Evolutionary conservation across 768 basidiomycete genomes (phyloP).

Genomic region (Pholiota microspora): DNA sequence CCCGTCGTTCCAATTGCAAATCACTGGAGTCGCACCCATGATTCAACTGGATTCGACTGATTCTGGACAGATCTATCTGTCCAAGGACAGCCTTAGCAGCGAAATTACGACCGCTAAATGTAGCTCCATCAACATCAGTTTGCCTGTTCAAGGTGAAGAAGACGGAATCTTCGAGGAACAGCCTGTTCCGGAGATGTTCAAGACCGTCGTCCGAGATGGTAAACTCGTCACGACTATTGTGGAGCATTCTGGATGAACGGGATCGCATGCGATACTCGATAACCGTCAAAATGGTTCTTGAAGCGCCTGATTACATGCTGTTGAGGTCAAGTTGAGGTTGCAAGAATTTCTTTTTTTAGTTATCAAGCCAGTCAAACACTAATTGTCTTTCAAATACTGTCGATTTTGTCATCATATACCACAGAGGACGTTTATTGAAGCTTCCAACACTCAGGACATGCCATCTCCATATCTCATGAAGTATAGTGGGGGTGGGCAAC

Average conservation of each 20-base stretch:
- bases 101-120: conserved; percentile 96
- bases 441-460: no score
- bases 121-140: conserved; percentile 85
- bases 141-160: conserved; percentile 86
- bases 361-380: background rate
- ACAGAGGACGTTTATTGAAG: background rate
- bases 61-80: conserved; percentile 92
- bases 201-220: conserved; percentile 74
- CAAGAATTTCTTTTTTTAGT: background rate
- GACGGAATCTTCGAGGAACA: conserved; percentile 90
- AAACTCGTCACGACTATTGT: conserved; percentile 88
- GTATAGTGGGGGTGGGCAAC: no score
- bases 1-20: conserved; percentile 90
- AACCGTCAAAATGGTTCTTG: no score
- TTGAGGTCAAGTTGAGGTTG: background rate
- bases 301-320: no score
- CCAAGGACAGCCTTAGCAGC: conserved; percentile 67
- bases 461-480: no score
- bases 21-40: conserved; percentile 87
- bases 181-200: conserved; percentile 94
- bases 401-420: conserved; percentile 4
- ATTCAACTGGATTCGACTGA: conserved; percentile 94
- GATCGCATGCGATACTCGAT: no score
- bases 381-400: no score
- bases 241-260: conserved; percentile 67